These are phyloP conservation scores for Triticum aestivum DNA, from an alignment of 176 grass and related monocot genomes.

Conservation along the genomic window DNA sequence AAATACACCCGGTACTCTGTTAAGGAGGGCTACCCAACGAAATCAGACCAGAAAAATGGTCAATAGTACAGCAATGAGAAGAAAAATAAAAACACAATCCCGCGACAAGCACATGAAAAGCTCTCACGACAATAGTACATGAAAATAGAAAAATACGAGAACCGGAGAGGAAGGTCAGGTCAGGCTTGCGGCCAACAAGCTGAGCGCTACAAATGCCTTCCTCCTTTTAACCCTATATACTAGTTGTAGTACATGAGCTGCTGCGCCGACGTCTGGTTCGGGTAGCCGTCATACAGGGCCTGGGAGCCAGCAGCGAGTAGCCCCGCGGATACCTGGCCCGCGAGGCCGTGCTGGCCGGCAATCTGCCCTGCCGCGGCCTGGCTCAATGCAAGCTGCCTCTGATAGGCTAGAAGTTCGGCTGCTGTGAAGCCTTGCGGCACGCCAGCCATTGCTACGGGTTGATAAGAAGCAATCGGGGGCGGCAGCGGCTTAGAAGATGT, in stretches of 20 bases:
- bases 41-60: conserved; percentile 36
- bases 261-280: conserved; percentile 63
- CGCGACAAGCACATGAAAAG: conserved; percentile 27
- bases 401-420: conserved; percentile 66
- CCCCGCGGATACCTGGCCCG: conserved; percentile 62
- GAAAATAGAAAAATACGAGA: conserved; percentile 40
- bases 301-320: conserved; percentile 64
- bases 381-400: conserved; percentile 69
- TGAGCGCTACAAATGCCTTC: conserved; percentile 49
- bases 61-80: conserved; percentile 40
- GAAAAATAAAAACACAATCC: conserved; percentile 42
- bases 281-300: conserved; percentile 66
- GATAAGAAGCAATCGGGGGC: conserved; percentile 57
- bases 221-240: conserved; percentile 34
- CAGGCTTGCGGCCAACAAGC: conserved; percentile 50
- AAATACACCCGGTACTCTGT: conserved; percentile 54
- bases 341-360: conserved; percentile 63
- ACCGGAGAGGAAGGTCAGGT: conserved; percentile 22
- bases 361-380: conserved; percentile 58
- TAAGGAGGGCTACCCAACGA: conserved; percentile 39
- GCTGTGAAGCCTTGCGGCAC: conserved; percentile 59
- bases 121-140: conserved; percentile 52
- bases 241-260: conserved; percentile 89
- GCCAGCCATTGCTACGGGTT: conserved; percentile 52
- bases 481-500: conserved; percentile 67